phyloP scores from a whole-genome alignment of 2,329 filamentous ascomycete genomes.

The Sporothrix globosa region DNA sequence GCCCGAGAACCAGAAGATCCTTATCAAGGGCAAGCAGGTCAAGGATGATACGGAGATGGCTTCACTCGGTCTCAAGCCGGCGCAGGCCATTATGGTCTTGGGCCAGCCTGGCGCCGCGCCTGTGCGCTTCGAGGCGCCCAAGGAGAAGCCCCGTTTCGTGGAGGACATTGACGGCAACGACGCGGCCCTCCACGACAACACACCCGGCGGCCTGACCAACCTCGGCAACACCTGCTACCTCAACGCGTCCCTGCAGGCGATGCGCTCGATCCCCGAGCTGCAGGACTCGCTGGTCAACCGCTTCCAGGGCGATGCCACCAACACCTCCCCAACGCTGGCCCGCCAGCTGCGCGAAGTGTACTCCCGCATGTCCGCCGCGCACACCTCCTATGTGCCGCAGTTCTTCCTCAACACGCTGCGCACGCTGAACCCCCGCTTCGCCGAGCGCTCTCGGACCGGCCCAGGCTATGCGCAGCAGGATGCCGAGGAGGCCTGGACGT shows the following conservation, averaged over 20 bases:
- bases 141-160: constrained; percentile 81
- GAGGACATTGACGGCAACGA: constrained; percentile 99
- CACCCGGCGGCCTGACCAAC: constrained; percentile 85
- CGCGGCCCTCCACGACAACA: constrained; percentile 77
- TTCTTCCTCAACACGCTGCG: constrained; percentile 82
- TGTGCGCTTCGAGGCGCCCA: constrained; percentile 68
- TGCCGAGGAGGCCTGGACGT: constrained; percentile 97
- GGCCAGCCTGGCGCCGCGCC: constrained; percentile 76
- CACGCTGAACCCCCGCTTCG: constrained; percentile 84
- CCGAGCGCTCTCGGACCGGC: constrained; percentile 80
- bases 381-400: constrained; percentile 81
- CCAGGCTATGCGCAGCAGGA: constrained; percentile 95
- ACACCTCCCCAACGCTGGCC: constrained; percentile 63
- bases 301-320: constrained; percentile 48
- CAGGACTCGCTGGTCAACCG: constrained; percentile 71
- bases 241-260: constrained; percentile 92
- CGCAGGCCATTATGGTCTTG: constrained; percentile 94
- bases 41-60: constrained; percentile 92
- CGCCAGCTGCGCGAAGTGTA: constrained; percentile 80
- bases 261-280: constrained; percentile 87
- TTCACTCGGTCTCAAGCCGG: constrained; percentile 80
- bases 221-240: constrained; percentile 98
- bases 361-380: constrained; percentile 85
- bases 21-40: constrained; percentile 90
- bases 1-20: constrained; percentile 92